Evolutionary conservation across 768 basidiomycete species (phyloP), one percentile per base, ranked within the genome.

Genomic region (Pleurotus tuoliensis): DNA sequence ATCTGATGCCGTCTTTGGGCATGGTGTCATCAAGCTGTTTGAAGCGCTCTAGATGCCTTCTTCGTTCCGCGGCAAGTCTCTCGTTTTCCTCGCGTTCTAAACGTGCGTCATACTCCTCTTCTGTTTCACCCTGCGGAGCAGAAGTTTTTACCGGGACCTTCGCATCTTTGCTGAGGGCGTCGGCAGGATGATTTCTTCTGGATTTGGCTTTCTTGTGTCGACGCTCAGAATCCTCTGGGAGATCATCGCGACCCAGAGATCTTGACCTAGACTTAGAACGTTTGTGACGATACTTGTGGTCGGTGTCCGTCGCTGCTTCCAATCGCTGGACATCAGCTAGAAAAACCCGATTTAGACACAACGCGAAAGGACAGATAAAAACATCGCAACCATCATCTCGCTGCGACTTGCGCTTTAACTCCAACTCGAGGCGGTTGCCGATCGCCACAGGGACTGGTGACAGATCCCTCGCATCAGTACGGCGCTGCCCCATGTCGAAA

Each of bases 381-480:
- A 27, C 20, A 24, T 51, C 49, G 12, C 27, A 38, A 22, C 34
- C 51, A 16, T 39, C 34, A 43, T 18, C 16, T 37, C 37, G n/a
- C 5, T 47, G 44, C 39, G 37, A 57, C 13, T 59, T 60, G 41
- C 50, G 80, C 56, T 80, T 81, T 9, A 92, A 77, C 67, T 92
- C 88, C 38, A 96, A 83, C 66, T 96, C 94, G 9, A 94, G 94
- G 54, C 90, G 92, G 66, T 86, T 90, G 3, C 77, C 70, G 59
- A 96, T 83, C 8, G 80, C 71, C 9, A 95, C 82, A 1, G 87
- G 85, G 1, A 76, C 72, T 4, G 79, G 66, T 0, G 93, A 94
- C 3, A 87, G 77, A 64, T 92, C 84, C 67, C 90, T 90, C 39
- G 77, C 82, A 65, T 93, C 92, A 11, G 85, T 84, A 5, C 30